Conservation (phyloP, 108 stramenopile genomes). For the Skeletonema tropicum region DNA sequence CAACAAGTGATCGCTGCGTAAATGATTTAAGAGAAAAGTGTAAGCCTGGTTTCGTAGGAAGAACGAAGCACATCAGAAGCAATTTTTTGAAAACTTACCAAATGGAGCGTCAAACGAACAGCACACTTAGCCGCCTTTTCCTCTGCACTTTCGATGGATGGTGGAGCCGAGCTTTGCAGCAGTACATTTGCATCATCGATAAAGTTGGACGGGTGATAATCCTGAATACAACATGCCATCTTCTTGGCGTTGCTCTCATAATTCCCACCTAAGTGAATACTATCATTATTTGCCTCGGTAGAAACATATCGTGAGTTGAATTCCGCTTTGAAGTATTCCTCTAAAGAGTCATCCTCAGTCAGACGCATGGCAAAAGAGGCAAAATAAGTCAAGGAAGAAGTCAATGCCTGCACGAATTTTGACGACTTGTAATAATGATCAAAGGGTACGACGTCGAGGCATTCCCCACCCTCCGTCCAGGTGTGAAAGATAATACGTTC, state of each 20-base stretch:
- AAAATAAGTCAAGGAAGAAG: slow-evolving; percentile 22
- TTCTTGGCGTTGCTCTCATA: slow-evolving; percentile 4
- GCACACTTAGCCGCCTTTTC: slow-evolving; percentile 1
- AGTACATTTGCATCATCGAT: slow-evolving; percentile 32
- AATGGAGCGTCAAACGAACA: neutral
- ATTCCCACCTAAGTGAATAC: neutral
- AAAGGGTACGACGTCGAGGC: slow-evolving; percentile 30
- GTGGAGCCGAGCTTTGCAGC: neutral
- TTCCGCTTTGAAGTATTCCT: slow-evolving; percentile 31
- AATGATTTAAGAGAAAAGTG: slow-evolving; percentile 57
- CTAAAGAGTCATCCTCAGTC: slow-evolving; percentile 8
- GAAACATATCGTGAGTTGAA: slow-evolving; percentile 23
- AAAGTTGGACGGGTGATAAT: slow-evolving; percentile 44
- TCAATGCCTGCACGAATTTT: slow-evolving; percentile 29
- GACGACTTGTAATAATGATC: slow-evolving; percentile 38
- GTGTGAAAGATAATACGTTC: slow-evolving; percentile 41
- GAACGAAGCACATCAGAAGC: neutral
- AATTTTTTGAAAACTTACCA: neutral
- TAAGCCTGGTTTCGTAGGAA: slow-evolving; percentile 42
- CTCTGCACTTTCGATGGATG: neutral
- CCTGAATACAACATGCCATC: slow-evolving; percentile 20
- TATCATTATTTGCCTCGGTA: neutral
- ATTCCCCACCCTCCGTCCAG: slow-evolving; percentile 28
- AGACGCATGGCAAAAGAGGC: slow-evolving; percentile 17
- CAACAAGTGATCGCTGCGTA: slow-evolving; percentile 64